Evolutionary conservation across 2,329 filamentous ascomycete genomes (phyloP), one percentile per base, ranked within the genome.

Genomic region (Venturia effusa): DNA sequence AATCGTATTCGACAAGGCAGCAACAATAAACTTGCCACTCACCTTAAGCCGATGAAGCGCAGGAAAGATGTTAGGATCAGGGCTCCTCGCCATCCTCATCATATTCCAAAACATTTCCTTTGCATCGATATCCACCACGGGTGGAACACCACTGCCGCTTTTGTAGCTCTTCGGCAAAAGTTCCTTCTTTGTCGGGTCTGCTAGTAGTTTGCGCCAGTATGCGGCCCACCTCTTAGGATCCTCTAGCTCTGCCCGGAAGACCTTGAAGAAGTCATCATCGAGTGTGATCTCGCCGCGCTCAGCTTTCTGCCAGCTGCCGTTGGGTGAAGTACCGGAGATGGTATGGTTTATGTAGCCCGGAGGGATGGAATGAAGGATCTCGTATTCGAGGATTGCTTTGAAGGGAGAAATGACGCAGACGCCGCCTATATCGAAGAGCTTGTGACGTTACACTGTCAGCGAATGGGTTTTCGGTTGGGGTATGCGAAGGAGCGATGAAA

Each of bases 361-460:
- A 0, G 92, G 93, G 61, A 97, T 93, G 48, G 82, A 81, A 64
- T 89, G 80, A 66, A 83, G 79, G 63, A 87, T 78, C 74, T 97
- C 94, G 74, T 97, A 97, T 76, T 96, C 88, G 64, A 96, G 81
- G 70, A 99, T 97, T 1, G 90, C 87, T 78, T 96, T 91, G 71
- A 99, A 92, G 11, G 94, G 94, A 0, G 92, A 97, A 30, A 88
- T 80, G 63, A 97, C 90, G 81, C 91, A 95, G 69, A 99, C 94
- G 67, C 94, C 94, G 45, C 94, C 94, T 69, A 99, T 94, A 76
- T 99, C 94, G 74, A 97, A 97, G 27, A 99, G 80, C 62, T 64
- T 6, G 15, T 34, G 43, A 15, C 10, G 3, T 39, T 10, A 61
- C 7, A 61, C 7, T 19, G 61, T 62, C 61, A 62, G 43, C 17